Evolutionary conservation across 768 basidiomycete species (phyloP).

Genomic region (Calvatia gigantea): DNA sequence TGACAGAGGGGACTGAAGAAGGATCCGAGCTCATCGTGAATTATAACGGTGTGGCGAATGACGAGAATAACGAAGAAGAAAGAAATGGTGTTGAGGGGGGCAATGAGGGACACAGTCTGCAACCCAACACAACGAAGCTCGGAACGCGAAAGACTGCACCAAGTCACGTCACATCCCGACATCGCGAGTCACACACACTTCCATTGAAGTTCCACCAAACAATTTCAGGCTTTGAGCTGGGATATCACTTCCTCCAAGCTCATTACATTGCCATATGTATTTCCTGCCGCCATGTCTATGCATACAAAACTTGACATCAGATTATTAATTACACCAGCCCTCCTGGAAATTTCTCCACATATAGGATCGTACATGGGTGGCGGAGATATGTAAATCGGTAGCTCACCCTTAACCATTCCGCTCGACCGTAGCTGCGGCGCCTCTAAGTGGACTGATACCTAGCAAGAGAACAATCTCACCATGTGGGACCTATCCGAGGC

Average conservation of each 20-base stretch:
- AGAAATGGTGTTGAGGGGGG: slow-evolving; percentile 13
- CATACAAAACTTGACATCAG: slow-evolving; percentile 57
- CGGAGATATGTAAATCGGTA: slow-evolving; percentile 32
- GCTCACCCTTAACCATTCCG: neutral
- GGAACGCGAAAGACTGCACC: neutral
- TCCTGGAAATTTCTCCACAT: slow-evolving; percentile 38
- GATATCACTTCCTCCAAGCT: slow-evolving; percentile 20
- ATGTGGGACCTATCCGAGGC: slow-evolving; percentile 78
- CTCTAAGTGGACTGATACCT: neutral
- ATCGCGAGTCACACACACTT: neutral
- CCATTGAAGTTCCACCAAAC: neutral
- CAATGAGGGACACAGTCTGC: slow-evolving; percentile 4
- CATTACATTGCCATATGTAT: slow-evolving; percentile 40
- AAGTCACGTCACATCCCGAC: slow-evolving; percentile 6
- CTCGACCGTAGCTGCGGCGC: neutral
- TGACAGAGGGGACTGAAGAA: slow-evolving; percentile 41
- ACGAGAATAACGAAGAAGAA: slow-evolving; percentile 14
- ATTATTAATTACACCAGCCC: slow-evolving; percentile 42
- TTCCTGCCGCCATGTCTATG: slow-evolving; percentile 32
- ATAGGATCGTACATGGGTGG: slow-evolving; percentile 51
- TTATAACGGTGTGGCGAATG: slow-evolving; percentile 11
- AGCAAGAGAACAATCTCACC: slow-evolving; percentile 34
- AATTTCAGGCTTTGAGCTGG: slow-evolving; percentile 2
- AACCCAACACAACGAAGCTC: slow-evolving; percentile 7
- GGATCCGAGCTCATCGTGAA: slow-evolving; percentile 33